Percentiles rank a stretch among this genome's conserved stretches.
Conservation (phyloP, 495 filamentous ascomycete genomes). For the Hyaloscypha bicolor region DNA sequence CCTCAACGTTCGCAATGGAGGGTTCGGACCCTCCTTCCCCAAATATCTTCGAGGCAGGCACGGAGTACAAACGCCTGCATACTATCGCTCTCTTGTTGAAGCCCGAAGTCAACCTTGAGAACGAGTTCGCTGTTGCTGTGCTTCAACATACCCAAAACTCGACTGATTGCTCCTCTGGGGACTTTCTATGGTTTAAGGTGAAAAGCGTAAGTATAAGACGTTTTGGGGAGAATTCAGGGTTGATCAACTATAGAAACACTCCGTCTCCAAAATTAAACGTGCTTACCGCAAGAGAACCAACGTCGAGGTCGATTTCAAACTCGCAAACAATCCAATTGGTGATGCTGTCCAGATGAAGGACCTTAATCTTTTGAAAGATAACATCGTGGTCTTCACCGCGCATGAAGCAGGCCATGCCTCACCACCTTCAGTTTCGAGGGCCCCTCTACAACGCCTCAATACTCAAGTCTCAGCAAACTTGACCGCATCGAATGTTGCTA, state of each 20-base stretch:
- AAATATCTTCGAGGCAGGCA: neutral
- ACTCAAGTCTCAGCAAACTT: too few relatives aligned
- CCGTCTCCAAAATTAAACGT: conserved; percentile 30
- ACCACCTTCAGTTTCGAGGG: neutral
- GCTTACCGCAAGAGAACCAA: conserved; percentile 31
- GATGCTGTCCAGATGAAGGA: conserved; percentile 14
- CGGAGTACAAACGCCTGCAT: neutral
- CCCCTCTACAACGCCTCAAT: neutral
- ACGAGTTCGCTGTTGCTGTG: too few relatives aligned
- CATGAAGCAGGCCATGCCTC: conserved; percentile 23
- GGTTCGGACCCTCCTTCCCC: neutral
- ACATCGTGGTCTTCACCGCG: conserved; percentile 26
- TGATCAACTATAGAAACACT: conserved; percentile 40
- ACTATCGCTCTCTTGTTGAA: conserved; percentile 33
- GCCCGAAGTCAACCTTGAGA: conserved; percentile 33
- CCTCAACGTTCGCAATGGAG: neutral
- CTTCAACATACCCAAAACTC: too few relatives aligned
- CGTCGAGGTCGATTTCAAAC: conserved; percentile 25
- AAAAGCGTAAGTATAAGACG: too few relatives aligned
- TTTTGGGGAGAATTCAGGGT: conserved; percentile 28
- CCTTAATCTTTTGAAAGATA: conserved; percentile 15
- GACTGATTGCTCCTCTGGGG: too few relatives aligned
- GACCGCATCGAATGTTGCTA: too few relatives aligned
- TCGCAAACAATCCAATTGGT: conserved; percentile 6
- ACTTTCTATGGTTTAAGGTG: too few relatives aligned